Percentiles rank a stretch among this genome's conserved stretches.
Conservation (phyloP, 2,329 filamentous ascomycete genomes). For the Tolypocladium cylindrosporum region DNA sequence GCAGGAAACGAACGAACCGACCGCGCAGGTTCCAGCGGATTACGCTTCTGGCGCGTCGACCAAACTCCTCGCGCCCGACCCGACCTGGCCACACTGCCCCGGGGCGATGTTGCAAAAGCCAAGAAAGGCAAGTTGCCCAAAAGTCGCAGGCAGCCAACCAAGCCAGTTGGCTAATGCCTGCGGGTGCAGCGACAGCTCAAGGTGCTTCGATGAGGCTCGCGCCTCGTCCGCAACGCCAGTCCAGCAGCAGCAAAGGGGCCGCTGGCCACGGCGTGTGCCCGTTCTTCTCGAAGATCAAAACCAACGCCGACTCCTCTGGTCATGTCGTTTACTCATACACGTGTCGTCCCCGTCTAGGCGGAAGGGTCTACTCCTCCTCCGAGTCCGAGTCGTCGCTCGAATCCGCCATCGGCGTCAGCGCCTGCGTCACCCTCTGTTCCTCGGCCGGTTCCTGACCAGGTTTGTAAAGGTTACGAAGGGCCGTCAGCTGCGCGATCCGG, state of each 20-base stretch:
- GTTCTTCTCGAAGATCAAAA: background rate
- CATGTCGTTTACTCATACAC: constrained; percentile 1
- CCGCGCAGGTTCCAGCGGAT: background rate
- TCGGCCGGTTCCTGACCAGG: constrained; percentile 22
- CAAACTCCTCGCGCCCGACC: background rate
- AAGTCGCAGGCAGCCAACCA: background rate
- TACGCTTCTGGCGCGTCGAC: background rate
- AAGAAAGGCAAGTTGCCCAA: background rate
- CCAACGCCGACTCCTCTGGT: constrained; percentile 9
- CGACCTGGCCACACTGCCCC: background rate
- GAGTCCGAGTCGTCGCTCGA: constrained; percentile 36
- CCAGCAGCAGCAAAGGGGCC: background rate
- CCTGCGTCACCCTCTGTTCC: constrained; percentile 12
- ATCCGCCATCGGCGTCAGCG: constrained; percentile 19
- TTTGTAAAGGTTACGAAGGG: constrained; percentile 35
- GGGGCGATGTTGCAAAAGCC: background rate
- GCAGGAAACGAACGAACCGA: constrained; percentile 1
- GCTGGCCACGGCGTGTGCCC: background rate
- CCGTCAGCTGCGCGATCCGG: constrained; percentile 50
- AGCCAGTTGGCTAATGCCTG: background rate
- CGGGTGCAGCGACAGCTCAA: background rate
- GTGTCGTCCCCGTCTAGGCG: constrained; percentile 2
- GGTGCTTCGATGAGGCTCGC: background rate
- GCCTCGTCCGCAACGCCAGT: background rate
- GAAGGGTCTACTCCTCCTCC: constrained; percentile 30